Conservation (phyloP, 257 asterid species). For the Anisodus tanguticus region DNA sequence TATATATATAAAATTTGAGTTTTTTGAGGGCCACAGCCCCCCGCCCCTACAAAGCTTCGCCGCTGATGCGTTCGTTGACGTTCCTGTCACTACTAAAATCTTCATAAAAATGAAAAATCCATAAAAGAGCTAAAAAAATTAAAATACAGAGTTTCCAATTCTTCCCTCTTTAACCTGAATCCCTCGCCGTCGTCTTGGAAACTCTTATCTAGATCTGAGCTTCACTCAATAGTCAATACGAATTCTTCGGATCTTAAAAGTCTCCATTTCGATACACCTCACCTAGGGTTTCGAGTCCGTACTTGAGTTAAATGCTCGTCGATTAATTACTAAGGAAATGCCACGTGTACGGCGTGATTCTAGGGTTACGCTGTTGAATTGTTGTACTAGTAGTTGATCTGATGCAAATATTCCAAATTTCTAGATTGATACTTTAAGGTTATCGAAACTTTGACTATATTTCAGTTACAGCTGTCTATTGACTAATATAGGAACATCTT, state of each 20-base stretch:
- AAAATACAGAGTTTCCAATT: background rate
- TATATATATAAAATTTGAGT: too few species aligned
- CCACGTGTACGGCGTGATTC: constrained; percentile 29
- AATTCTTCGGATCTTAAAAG: constrained; percentile 44
- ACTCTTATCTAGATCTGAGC: constrained; percentile 59
- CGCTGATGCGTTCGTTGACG: too few species aligned
- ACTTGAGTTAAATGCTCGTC: constrained; percentile 17
- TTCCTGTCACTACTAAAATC: background rate
- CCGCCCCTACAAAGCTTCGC: too few species aligned
- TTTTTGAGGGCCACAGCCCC: too few species aligned
- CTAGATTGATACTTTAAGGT: constrained; percentile 36
- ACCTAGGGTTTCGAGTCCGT: constrained; percentile 38
- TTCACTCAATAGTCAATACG: constrained; percentile 28
- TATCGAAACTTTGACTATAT: constrained; percentile 1
- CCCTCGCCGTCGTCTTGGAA: background rate
- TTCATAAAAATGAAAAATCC: background rate
- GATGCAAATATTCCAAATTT: constrained; percentile 28
- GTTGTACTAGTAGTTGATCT: background rate
- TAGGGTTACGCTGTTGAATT: constrained; percentile 43
- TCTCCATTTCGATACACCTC: constrained; percentile 11
- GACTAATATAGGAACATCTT: constrained; percentile 25
- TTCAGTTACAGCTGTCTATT: background rate
- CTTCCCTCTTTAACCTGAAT: constrained; percentile 19
- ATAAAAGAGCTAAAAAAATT: background rate
- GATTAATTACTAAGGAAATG: background rate